Conservation (phyloP, 208 protist genomes). For the Leishmania major region DNA sequence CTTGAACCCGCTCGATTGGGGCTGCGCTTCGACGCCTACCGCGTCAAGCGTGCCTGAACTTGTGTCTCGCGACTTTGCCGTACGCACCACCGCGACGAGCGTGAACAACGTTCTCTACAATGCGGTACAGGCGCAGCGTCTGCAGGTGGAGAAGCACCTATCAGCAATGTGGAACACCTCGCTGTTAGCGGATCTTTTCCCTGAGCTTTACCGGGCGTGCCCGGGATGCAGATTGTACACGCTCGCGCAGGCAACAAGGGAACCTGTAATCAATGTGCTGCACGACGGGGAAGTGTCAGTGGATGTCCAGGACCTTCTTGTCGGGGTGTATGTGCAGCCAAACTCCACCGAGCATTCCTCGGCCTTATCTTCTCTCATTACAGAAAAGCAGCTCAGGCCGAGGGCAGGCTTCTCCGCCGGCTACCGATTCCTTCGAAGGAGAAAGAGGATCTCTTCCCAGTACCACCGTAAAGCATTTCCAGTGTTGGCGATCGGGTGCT, state of each 20-base stretch:
- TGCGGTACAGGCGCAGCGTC: conserved; percentile 4
- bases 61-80: conserved; percentile 30
- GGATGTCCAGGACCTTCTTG: conserved; percentile 15
- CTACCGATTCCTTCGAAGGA: not conserved
- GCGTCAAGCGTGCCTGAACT: conserved; percentile 12
- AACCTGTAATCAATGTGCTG: conserved; percentile 11
- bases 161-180: conserved; percentile 48
- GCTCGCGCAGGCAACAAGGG: conserved; percentile 3
- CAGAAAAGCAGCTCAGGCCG: not conserved
- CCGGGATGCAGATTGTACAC: conserved; percentile 50
- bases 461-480: not conserved
- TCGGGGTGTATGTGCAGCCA: conserved; percentile 34
- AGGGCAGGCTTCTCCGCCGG: not conserved
- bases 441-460: not conserved
- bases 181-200: conserved; percentile 52
- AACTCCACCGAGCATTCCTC: not conserved
- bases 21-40: conserved; percentile 3
- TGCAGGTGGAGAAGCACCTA: conserved; percentile 6
- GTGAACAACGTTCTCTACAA: conserved; percentile 53
- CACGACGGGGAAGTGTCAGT: conserved; percentile 9
- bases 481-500: conserved; percentile 15
- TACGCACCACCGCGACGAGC: conserved; percentile 21
- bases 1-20: conserved; percentile 6
- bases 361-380: not conserved
- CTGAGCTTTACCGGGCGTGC: conserved; percentile 51